phyloP scores from a whole-genome alignment of 2,329 filamentous ascomycete species.

The Diaporthe humulicola region DNA sequence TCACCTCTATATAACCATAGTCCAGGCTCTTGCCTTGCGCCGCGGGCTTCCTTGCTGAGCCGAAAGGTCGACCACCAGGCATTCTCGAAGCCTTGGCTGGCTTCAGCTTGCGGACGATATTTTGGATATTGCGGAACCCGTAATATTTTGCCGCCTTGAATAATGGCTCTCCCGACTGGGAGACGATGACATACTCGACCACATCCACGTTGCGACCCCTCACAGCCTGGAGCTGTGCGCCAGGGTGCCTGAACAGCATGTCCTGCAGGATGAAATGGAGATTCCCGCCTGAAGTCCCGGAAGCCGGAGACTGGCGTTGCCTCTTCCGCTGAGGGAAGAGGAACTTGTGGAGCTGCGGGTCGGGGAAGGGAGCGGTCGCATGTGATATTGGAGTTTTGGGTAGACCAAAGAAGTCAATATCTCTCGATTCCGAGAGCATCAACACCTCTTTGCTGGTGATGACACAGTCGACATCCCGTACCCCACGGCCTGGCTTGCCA shows the following conservation, averaged over 20 bases:
- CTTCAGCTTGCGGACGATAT: slow-evolving; percentile 92
- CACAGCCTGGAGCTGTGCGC: slow-evolving; percentile 77
- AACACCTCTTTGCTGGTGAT: slow-evolving; percentile 96
- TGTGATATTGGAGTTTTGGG: slow-evolving; percentile 65
- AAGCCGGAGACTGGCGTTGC: slow-evolving; percentile 63
- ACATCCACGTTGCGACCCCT: slow-evolving; percentile 93
- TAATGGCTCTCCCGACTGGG: slow-evolving; percentile 67
- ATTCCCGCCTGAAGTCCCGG: slow-evolving; percentile 90
- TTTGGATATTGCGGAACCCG: slow-evolving; percentile 98
- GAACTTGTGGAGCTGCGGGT: slow-evolving; percentile 77
- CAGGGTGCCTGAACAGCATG: slow-evolving; percentile 78
- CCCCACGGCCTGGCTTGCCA: slow-evolving; percentile 63
- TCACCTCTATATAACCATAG: slow-evolving; percentile 96
- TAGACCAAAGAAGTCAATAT: slow-evolving; percentile 81
- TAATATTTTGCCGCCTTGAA: slow-evolving; percentile 93
- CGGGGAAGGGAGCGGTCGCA: slow-evolving; percentile 75
- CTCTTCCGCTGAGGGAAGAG: slow-evolving; percentile 72
- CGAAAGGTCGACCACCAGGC: slow-evolving; percentile 78
- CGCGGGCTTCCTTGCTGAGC: slow-evolving; percentile 65
- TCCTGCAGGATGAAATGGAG: slow-evolving; percentile 86
- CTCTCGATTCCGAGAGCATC: slow-evolving; percentile 86
- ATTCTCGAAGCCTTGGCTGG: slow-evolving; percentile 83
- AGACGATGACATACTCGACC: slow-evolving; percentile 81
- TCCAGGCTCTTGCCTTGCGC: slow-evolving; percentile 69
- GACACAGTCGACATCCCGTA: slow-evolving; percentile 96